Percentiles rank a stretch among this genome's conserved stretches.
Evolutionary conservation across 176 grass and related monocot species (phyloP).

Genomic region (Oryza meridionalis): DNA sequence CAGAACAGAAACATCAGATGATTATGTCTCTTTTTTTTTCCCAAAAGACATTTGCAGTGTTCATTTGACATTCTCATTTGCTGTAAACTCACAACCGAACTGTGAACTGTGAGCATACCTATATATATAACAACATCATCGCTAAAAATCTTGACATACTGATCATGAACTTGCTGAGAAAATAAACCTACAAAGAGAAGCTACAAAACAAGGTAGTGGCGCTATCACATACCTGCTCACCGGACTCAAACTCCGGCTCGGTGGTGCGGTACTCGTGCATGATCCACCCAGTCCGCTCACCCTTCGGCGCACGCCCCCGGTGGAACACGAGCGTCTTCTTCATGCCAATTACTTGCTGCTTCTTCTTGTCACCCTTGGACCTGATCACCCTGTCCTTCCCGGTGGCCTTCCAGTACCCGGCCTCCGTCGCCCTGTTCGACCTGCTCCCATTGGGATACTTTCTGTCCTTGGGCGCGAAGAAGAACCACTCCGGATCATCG

Average conservation of each 20-base stretch:
- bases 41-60: not conserved
- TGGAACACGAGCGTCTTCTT: slow-evolving; percentile 98
- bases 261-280: slow-evolving; percentile 96
- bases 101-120: not conserved
- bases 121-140: not conserved
- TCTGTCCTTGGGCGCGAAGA: slow-evolving; percentile 91
- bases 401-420: slow-evolving; percentile 93
- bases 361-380: slow-evolving; percentile 71
- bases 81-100: not conserved
- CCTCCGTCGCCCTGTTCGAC: slow-evolving; percentile 78
- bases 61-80: not conserved
- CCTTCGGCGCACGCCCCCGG: slow-evolving; percentile 71
- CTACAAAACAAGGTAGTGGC: not conserved
- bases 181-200: not conserved
- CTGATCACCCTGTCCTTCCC: slow-evolving; percentile 84
- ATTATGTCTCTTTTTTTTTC: not conserved
- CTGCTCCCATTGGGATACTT: slow-evolving; percentile 88
- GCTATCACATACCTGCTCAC: slow-evolving; percentile 61
- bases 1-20: slow-evolving; percentile 19
- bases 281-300: slow-evolving; percentile 82
- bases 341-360: slow-evolving; percentile 70
- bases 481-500: slow-evolving; percentile 92
- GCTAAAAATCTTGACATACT: not conserved
- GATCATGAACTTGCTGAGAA: not conserved
- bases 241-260: slow-evolving; percentile 71